A percentile compares a stretch with the other conserved stretches of the same genome.
These are phyloP conservation scores for Carex pumila DNA, from an alignment of 176 grass and related monocot species.

Conservation along the genomic window DNA sequence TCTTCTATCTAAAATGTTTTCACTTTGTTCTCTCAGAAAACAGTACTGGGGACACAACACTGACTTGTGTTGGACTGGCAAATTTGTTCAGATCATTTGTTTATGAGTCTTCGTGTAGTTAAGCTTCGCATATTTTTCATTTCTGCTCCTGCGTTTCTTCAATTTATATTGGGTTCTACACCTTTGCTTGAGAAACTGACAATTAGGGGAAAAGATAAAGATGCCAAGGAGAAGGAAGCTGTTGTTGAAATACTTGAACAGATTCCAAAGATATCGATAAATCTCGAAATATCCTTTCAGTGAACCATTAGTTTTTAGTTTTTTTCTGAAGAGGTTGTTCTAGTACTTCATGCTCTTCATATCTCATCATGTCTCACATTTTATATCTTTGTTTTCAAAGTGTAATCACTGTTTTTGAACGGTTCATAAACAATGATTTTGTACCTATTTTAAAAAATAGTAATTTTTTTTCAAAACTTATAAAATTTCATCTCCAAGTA, in stretches of 20 bases:
- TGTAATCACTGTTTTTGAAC: too few relatives aligned
- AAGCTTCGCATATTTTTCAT: background rate
- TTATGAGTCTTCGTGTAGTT: background rate
- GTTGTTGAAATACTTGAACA: background rate
- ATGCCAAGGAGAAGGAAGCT: slow-evolving; percentile 1
- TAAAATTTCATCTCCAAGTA: too few relatives aligned
- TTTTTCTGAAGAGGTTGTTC: background rate
- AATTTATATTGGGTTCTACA: background rate
- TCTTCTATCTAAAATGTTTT: background rate
- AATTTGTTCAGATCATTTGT: background rate
- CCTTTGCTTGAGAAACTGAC: slow-evolving; percentile 8
- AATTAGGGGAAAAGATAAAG: background rate
- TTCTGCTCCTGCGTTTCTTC: background rate
- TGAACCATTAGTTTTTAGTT: background rate
- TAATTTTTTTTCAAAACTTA: too few relatives aligned
- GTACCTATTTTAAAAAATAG: too few relatives aligned
- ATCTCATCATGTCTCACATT: too few relatives aligned
- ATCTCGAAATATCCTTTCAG: background rate
- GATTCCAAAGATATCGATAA: background rate
- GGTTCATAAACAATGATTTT: too few relatives aligned
- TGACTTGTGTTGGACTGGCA: background rate
- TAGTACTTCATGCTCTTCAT: too few relatives aligned
- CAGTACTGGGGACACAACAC: background rate
- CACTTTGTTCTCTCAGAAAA: background rate
- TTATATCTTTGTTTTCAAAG: too few relatives aligned